These are phyloP conservation scores for Blepharisma stoltei DNA, from an alignment of 73 alveolate species.

Conservation along the genomic window DNA sequence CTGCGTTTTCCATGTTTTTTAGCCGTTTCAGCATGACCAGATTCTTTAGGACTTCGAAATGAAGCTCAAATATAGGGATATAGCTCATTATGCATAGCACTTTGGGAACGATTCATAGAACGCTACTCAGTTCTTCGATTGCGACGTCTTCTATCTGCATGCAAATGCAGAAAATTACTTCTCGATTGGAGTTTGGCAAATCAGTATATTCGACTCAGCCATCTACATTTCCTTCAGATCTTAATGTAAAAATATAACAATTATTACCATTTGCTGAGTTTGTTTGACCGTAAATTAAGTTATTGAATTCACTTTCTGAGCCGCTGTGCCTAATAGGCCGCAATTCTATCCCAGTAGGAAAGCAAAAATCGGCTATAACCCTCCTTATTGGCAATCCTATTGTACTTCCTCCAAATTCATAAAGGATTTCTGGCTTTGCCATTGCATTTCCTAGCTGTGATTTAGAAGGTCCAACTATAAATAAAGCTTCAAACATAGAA, in stretches of 20 bases:
- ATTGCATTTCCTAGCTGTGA: background rate
- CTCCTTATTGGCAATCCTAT: background rate
- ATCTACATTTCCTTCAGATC: background rate
- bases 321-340: constrained; percentile 10
- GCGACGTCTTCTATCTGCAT: background rate
- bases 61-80: constrained; percentile 14
- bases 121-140: background rate
- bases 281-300: background rate
- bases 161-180: background rate
- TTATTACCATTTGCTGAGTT: background rate
- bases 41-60: background rate
- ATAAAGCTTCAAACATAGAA: constrained; percentile 8
- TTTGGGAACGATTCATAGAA: constrained; percentile 18
- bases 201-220: background rate
- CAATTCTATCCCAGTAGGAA: constrained; percentile 5
- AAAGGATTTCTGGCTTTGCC: background rate
- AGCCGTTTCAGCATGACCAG: constrained; percentile 10
- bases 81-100: background rate
- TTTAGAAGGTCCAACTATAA: background rate
- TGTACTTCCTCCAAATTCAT: background rate
- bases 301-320: constrained; percentile 22
- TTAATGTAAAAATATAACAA: constrained; percentile 24
- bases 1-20: background rate
- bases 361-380: constrained; percentile 11
- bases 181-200: background rate